Base-by-base conservation (phyloP, 768 basidiomycete genomes). In the Tulasnella sp. region DNA sequence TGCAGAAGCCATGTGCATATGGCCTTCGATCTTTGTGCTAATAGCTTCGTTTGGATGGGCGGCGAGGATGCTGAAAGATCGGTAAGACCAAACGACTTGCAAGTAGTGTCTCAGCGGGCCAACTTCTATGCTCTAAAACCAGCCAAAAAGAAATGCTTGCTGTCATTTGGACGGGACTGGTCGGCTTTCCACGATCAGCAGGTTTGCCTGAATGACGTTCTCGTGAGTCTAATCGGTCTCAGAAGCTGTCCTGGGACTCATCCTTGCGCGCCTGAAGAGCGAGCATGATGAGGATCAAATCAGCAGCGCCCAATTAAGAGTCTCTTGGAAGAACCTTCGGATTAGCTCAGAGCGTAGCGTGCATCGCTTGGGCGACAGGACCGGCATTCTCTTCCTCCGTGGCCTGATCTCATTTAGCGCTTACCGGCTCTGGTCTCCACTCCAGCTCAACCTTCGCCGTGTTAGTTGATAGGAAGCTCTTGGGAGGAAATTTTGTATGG, bases 261-360 rank as follows among this genome's bases (percentile, higher is more conserved):
- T 41, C 36, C 16, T 5, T 59, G 22, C 12, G 12, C 34, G 17
- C 36, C 62, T n/a, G 71, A 67, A 79, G 79, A 19, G 75, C 79
- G 26, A 77, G 79, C 74, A 80, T 80, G 78, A 78, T 80, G 17
- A 74, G 80, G 47, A 77, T 78, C 19, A 78, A 78, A 67, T 76
- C 78, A 62, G 75, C 78, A 41, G 76, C 79, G 3, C 78, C 78
- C 3, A 76, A 75, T 19, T 52, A 75, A 9, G 74, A 78, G 32
- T 78, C 77, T 17, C 76, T 80, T 16, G 79, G 79, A 3, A 77
- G 77, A 16, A 75, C 78, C 22, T 80, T 80, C 69, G 80, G 81
- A 41, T 67, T 81, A 26, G 77, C 78, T 0, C 80, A 81, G 75
- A 77, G 79, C 72, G 74, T 76, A n/a, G 77, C 79, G 47, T 78